Evolutionary conservation across 2,329 filamentous ascomycete genomes (phyloP), one percentile per base, ranked within the genome.

Genomic region (Stagonosporopsis rhizophila): DNA sequence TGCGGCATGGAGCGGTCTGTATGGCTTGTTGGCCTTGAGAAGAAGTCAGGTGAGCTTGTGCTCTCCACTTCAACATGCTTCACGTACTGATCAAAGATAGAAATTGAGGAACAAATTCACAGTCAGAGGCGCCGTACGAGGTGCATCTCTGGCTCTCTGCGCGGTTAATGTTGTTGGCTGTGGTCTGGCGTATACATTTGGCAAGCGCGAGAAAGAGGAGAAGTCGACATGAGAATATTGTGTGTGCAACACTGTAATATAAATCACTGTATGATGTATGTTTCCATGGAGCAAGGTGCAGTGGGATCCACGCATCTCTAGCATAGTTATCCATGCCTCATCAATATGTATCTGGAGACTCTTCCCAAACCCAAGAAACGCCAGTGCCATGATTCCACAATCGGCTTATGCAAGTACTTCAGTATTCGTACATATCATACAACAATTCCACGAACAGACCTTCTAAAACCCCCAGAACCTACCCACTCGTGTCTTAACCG

Each of bases 1-100:
- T 17, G 85, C 85, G 8, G 85, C 87, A 0, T 88, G 86, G 85
- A 87, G 84, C 28, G 86, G 85, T 0, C 68, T 89, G 37, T 89
- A 89, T 64, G 76, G 87, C n/a, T 70, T 89, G 15, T 73, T 90
- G 12, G 87, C 87, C 3, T 75, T 81, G 53, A 79, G 87, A 59
- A 79, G 87, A 64, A 84, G 81, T 58, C 78, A 81, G 65, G 76
- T 77, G 58, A 30, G 68, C 65, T 14, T 11, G 8, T 1, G 17
- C 4, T 7, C 12, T 27, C 4, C 3, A 6, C 2, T 44, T 11
- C 5, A 23, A 25, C 6, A 22, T 28, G 12, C 1, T 11, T 2
- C 22, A 5, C 39, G 11, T 35, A 22, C 32, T 48, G 8, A 52
- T 3, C 0, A 2, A 20, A 6, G 6, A 6, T 44, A 81, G 77